Conservation (phyloP, 2,329 filamentous ascomycete species). For the Stemphylium lycopersici region DNA sequence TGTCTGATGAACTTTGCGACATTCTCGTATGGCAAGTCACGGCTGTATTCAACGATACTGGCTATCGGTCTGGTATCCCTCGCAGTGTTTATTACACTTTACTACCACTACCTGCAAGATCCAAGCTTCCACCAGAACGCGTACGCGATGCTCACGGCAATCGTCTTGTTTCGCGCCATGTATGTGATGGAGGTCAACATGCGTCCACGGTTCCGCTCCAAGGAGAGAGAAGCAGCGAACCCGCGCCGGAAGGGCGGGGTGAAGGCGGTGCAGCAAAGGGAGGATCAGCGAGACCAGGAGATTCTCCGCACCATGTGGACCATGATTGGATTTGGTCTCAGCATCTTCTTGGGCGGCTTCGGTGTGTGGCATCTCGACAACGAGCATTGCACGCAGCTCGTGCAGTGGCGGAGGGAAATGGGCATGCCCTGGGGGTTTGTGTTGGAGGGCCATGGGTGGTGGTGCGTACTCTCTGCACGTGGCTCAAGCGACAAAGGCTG, state of each 20-base stretch:
- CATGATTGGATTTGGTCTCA: conserved; percentile 72
- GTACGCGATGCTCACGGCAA: conserved; percentile 73
- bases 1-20: conserved; percentile 73
- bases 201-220: conserved; percentile 59
- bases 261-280: conserved; percentile 50
- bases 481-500: conserved; percentile 9
- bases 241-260: conserved; percentile 36
- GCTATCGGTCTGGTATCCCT: conserved; percentile 62
- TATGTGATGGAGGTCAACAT: conserved; percentile 76
- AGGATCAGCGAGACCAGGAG: conserved; percentile 62
- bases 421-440: conserved; percentile 81
- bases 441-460: conserved; percentile 76
- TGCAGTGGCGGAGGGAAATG: conserved; percentile 68
- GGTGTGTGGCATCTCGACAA: conserved; percentile 82
- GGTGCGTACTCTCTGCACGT: conserved; percentile 55
- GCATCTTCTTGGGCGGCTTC: conserved; percentile 76
- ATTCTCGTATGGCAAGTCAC: conserved; percentile 71
- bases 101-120: conserved; percentile 83
- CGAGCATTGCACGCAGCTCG: conserved; percentile 70
- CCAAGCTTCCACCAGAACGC: conserved; percentile 82
- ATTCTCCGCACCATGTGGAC: conserved; percentile 75
- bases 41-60: conserved; percentile 58
- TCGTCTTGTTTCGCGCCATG: conserved; percentile 74
- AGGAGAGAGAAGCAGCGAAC: conserved; percentile 47
- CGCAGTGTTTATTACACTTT: conserved; percentile 71